Evolutionary conservation across 2,329 filamentous ascomycete species (phyloP).

Genomic region (Trichoderma semiorbis): DNA sequence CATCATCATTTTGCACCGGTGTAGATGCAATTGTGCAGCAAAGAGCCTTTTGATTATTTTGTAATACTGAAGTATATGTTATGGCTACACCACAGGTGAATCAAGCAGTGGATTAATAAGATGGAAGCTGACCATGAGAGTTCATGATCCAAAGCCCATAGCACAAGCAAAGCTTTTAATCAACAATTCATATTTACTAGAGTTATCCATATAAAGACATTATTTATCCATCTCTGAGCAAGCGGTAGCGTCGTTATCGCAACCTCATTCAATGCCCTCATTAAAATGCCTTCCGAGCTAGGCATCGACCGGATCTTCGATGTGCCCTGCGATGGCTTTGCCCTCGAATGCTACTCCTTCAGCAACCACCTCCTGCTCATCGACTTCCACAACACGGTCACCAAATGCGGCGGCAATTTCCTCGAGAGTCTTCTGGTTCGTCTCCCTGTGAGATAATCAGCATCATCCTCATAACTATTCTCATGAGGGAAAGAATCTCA

Average conservation of each 20-base stretch:
- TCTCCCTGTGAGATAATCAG: background rate
- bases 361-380: background rate
- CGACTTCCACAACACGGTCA: background rate
- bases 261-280: background rate
- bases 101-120: background rate
- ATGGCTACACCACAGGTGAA: background rate
- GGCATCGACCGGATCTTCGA: background rate
- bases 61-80: background rate
- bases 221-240: background rate
- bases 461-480: background rate
- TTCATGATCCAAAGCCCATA: background rate
- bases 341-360: background rate
- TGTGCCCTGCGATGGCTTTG: background rate
- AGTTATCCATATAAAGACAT: background rate
- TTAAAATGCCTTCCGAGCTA: background rate
- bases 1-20: background rate
- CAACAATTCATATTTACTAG: background rate
- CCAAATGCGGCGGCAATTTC: background rate
- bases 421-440: background rate
- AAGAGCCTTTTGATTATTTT: background rate
- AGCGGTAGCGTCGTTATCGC: background rate
- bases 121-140: background rate
- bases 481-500: background rate
- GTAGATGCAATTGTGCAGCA: fast-evolving
- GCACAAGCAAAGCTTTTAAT: background rate